Conservation (phyloP, 2,329 filamentous ascomycete genomes). For the Myriosclerotinia duriaeana region DNA sequence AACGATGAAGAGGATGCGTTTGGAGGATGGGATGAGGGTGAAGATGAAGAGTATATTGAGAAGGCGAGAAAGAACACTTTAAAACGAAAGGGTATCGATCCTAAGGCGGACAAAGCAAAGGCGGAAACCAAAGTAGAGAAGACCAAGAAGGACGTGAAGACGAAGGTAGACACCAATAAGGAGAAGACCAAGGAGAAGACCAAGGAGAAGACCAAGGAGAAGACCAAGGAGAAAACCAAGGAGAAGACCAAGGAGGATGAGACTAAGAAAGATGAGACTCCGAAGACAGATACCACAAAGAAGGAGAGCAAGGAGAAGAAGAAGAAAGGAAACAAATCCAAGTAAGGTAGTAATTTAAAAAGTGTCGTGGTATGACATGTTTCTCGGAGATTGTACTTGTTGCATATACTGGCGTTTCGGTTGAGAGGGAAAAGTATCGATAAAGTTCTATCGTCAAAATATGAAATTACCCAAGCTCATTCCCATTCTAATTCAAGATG, state of each 20-base stretch:
- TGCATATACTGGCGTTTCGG: conserved; percentile 17
- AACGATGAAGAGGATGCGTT: conserved; percentile 55
- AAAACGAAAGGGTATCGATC: conserved; percentile 72
- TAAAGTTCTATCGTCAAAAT: conserved; percentile 15
- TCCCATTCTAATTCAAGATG: neutral
- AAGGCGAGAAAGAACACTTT: conserved; percentile 72
- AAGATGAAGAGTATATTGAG: conserved; percentile 69
- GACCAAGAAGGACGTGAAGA: conserved; percentile 10
- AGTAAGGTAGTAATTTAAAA: conserved; percentile 5
- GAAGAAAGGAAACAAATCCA: conserved; percentile 20
- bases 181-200: conserved; percentile 9
- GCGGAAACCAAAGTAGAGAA: conserved; percentile 29
- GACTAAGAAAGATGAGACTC: conserved; percentile 4
- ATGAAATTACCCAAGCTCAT: neutral
- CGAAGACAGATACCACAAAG: neutral
- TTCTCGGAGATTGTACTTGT: neutral
- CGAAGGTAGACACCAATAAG: neutral
- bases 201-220: conserved; percentile 22
- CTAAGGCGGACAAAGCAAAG: conserved; percentile 52
- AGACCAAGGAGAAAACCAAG: conserved; percentile 15
- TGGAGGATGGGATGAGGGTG: conserved; percentile 72
- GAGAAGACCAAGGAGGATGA: conserved; percentile 12
- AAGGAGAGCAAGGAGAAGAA: conserved; percentile 22
- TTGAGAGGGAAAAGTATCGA: conserved; percentile 5
- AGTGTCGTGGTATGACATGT: neutral